Percentiles rank a stretch among this genome's conserved stretches.
phyloP scores from a whole-genome alignment of 495 filamentous ascomycete genomes.

The Penicillium coprophilum region DNA sequence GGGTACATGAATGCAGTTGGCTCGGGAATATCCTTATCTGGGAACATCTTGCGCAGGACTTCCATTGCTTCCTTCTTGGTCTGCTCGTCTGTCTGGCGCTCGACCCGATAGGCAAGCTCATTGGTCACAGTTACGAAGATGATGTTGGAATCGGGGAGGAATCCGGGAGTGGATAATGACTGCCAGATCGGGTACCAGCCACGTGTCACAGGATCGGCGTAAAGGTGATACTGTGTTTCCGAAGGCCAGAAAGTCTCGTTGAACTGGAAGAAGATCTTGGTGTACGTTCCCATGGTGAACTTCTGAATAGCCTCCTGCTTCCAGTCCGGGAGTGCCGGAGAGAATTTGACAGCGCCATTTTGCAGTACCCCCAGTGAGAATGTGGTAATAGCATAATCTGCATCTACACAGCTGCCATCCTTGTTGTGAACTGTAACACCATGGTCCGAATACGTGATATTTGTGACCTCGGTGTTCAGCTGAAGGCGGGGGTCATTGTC shows the following conservation, averaged over 20 bases:
- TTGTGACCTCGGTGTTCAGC: conserved; percentile 61
- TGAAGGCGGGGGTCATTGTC: conserved; percentile 57
- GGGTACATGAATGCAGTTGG: conserved; percentile 69
- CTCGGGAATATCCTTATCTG: conserved; percentile 58
- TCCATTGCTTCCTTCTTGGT: conserved; percentile 62
- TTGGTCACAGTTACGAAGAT: conserved; percentile 68
- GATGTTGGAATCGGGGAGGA: conserved; percentile 64
- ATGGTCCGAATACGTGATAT: conserved; percentile 53
- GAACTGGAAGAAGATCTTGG: conserved; percentile 78
- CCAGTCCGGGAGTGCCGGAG: conserved; percentile 63
- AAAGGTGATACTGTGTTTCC: conserved; percentile 69
- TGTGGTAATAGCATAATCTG: conserved; percentile 58
- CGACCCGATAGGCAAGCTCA: conserved; percentile 59
- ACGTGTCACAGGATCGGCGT: conserved; percentile 60
- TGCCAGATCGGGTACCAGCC: conserved; percentile 76
- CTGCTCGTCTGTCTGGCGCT: conserved; percentile 60
- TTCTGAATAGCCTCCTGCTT: conserved; percentile 65
- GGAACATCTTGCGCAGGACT: conserved; percentile 70
- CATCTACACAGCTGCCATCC: conserved; percentile 60
- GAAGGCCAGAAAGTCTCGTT: conserved; percentile 68
- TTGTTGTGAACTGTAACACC: conserved; percentile 59
- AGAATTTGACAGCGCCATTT: conserved; percentile 60
- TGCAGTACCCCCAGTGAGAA: conserved; percentile 72
- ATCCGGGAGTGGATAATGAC: conserved; percentile 58
- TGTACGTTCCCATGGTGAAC: conserved; percentile 75